phyloP scores from a whole-genome alignment of 306 rosid genomes.

The Vachellia pachyceras region DNA sequence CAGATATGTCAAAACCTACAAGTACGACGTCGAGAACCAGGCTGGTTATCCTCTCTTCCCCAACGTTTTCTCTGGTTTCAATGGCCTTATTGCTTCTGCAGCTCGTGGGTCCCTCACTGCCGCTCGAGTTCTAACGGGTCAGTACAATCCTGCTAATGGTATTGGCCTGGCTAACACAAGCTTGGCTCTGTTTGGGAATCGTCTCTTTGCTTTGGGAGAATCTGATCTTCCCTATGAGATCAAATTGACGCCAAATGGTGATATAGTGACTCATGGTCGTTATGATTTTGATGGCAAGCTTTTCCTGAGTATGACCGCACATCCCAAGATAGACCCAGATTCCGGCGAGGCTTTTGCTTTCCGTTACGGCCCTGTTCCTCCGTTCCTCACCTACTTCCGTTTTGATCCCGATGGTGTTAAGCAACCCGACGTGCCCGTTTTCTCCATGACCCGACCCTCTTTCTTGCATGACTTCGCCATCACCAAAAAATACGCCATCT shows the following conservation, averaged over 20 bases:
- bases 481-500: constrained; percentile 70
- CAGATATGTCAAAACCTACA: constrained; percentile 78
- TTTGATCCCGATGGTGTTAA: constrained; percentile 59
- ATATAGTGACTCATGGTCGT: constrained; percentile 65
- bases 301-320: constrained; percentile 77
- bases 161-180: constrained; percentile 88
- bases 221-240: constrained; percentile 78
- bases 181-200: constrained; percentile 61
- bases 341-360: constrained; percentile 83
- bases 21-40: constrained; percentile 62
- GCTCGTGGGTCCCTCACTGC: constrained; percentile 74
- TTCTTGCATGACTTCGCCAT: constrained; percentile 87
- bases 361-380: constrained; percentile 76
- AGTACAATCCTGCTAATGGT: constrained; percentile 69
- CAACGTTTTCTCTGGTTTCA: constrained; percentile 76
- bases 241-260: constrained; percentile 49
- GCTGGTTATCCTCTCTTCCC: constrained; percentile 77
- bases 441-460: constrained; percentile 73
- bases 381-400: constrained; percentile 76
- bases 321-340: constrained; percentile 73
- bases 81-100: constrained; percentile 65
- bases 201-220: constrained; percentile 78
- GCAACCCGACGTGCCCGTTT: constrained; percentile 68
- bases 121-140: constrained; percentile 63
- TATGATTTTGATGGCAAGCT: constrained; percentile 74